phyloP scores from a whole-genome alignment of 768 basidiomycete genomes.

The Lactarius trivialis region DNA sequence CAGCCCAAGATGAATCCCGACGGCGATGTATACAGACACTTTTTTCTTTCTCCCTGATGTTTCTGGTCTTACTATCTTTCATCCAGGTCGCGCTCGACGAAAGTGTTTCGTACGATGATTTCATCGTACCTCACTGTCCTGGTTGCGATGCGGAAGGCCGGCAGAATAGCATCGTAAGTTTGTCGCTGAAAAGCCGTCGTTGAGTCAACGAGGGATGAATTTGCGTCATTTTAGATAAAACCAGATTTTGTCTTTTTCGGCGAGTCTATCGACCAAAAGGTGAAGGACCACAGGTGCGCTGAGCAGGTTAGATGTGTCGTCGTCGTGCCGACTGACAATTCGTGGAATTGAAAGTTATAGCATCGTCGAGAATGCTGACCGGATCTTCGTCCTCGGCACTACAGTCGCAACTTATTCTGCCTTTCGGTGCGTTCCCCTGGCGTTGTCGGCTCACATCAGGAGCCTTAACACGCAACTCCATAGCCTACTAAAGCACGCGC shows the following conservation, averaged over 20 bases:
- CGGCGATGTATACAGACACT: conserved; percentile 63
- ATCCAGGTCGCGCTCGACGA: conserved; percentile 70
- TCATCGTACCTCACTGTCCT: conserved; percentile 74
- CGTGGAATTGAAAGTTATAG: conserved; percentile 38
- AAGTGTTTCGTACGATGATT: conserved; percentile 66
- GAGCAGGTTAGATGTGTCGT: neutral
- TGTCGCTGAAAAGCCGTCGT: conserved; percentile 18
- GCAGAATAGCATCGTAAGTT: conserved; percentile 50
- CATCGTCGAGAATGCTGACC: conserved; percentile 53
- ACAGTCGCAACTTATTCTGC: conserved; percentile 92
- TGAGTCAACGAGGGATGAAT: neutral
- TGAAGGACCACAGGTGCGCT: conserved; percentile 63
- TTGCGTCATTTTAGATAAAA: conserved; percentile 47
- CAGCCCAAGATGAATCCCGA: conserved; percentile 84
- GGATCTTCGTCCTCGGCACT: conserved; percentile 78
- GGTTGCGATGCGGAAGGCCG: conserved; percentile 54
- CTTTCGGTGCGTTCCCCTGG: conserved; percentile 49
- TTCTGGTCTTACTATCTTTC: neutral
- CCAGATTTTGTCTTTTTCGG: conserved; percentile 86
- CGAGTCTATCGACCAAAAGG: conserved; percentile 64
- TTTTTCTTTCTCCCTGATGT: neutral
- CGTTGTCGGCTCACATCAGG: neutral
- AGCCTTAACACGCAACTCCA: conserved; percentile 26
- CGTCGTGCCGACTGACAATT: conserved; percentile 2
- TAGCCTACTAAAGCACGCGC: conserved; percentile 70